A percentile compares a stretch with the other conserved stretches of the same genome.
Conservation (phyloP, 768 basidiomycete species). For the Kwoniella dendrophila region DNA sequence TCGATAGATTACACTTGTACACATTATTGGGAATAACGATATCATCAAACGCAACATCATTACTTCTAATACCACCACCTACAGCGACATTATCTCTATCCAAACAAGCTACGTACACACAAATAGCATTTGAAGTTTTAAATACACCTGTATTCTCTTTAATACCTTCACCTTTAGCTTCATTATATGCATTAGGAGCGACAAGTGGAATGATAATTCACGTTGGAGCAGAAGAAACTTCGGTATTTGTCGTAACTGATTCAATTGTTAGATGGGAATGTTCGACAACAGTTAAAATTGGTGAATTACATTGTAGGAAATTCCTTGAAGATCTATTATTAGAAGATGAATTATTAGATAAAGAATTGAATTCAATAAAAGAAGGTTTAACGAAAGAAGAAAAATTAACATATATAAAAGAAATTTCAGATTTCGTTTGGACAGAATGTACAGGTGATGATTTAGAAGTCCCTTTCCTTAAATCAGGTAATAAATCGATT, state of each 20-base stretch:
- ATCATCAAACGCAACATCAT: constrained; percentile 41
- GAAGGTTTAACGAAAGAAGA: constrained; percentile 16
- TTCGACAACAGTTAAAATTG: constrained; percentile 37
- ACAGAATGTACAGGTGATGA: constrained; percentile 45
- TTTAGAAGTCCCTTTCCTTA: constrained; percentile 31
- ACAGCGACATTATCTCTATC: constrained; percentile 41
- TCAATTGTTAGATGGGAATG: constrained; percentile 47
- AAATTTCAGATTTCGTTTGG: constrained; percentile 40
- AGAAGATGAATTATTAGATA: constrained; percentile 31
- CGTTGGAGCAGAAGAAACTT: constrained; percentile 32
- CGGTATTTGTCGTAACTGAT: constrained; percentile 43
- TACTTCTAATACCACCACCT: constrained; percentile 48
- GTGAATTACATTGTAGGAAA: constrained; percentile 41
- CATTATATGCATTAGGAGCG: constrained; percentile 47
- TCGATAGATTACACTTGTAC: constrained; percentile 35
- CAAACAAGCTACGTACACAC: constrained; percentile 43
- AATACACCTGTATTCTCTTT: constrained; percentile 49
- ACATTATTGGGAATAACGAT: constrained; percentile 35
- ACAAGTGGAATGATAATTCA: constrained; percentile 50
- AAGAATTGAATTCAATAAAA: constrained; percentile 20
- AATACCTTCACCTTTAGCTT: constrained; percentile 44
- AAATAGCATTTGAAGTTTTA: constrained; percentile 50
- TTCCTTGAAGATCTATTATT: constrained; percentile 36
- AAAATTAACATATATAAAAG: constrained; percentile 32
- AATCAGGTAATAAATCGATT: constrained; percentile 17